Conservation (phyloP, 805 yeast species). For the Ogataea corticis region DNA sequence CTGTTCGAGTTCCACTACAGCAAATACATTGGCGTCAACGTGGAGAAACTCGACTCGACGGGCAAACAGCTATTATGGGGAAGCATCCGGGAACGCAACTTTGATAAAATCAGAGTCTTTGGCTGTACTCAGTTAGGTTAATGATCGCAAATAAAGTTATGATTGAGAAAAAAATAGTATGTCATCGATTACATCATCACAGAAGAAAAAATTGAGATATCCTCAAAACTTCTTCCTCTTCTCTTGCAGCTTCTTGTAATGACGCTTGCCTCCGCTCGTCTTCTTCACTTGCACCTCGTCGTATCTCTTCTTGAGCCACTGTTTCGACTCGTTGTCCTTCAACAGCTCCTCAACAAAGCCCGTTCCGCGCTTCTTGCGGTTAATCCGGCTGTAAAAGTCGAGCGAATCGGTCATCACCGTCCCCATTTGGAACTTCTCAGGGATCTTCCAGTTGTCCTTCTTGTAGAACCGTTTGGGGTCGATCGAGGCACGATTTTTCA, state of each 20-base stretch:
- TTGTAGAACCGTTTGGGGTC: constrained; percentile 96
- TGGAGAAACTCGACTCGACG: constrained; percentile 37
- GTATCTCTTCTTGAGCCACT: constrained; percentile 84
- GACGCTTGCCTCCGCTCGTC: constrained; percentile 63
- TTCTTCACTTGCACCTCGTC: constrained; percentile 69
- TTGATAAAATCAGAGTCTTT: constrained; percentile 42
- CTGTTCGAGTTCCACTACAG: constrained; percentile 49
- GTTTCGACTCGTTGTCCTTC: constrained; percentile 65
- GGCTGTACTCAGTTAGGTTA: constrained; percentile 8
- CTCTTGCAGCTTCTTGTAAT: constrained; percentile 61
- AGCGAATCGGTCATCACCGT: constrained; percentile 81
- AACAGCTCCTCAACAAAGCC: constrained; percentile 82
- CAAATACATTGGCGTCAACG: constrained; percentile 21
- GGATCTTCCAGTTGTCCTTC: constrained; percentile 67
- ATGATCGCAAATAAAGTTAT: background rate
- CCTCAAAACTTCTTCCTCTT: constrained; percentile 53
- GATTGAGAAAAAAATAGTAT: no score
- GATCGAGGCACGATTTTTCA: constrained; percentile 84
- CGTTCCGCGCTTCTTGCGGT: constrained; percentile 69
- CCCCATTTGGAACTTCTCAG: constrained; percentile 75
- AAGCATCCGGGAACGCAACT: constrained; percentile 50
- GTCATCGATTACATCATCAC: constrained; percentile 3
- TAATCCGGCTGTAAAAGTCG: constrained; percentile 72
- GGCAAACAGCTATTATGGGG: constrained; percentile 51
- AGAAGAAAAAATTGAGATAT: background rate